Percentiles rank a stretch among this genome's conserved stretches.
phyloP scores from a whole-genome alignment of 2,329 filamentous ascomycete genomes.

The Scytalidium sp. region DNA sequence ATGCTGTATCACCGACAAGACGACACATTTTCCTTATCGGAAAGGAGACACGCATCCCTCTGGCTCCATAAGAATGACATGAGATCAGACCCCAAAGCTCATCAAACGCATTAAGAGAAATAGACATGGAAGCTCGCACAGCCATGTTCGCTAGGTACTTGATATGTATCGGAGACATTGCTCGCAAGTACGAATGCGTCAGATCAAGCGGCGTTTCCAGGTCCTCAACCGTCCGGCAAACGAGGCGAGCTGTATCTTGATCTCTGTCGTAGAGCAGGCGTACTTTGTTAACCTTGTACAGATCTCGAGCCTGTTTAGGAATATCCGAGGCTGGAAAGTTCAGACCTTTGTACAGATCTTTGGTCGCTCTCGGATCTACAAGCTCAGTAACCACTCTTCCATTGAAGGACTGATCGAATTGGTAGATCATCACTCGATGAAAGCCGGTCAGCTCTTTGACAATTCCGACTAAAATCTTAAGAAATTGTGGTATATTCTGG shows the following conservation, averaged over 20 bases:
- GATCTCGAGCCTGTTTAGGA: conserved; percentile 78
- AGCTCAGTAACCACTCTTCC: conserved; percentile 85
- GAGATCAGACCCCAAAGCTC: conserved; percentile 87
- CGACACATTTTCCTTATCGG: conserved; percentile 91
- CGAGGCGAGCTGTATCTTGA: conserved; percentile 72
- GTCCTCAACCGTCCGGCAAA: conserved; percentile 74
- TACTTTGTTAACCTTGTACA: conserved; percentile 89
- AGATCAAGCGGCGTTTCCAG: conserved; percentile 75
- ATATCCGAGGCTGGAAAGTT: conserved; percentile 89
- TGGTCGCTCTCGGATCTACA: conserved; percentile 74
- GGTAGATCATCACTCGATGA: conserved; percentile 89
- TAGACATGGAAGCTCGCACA: conserved; percentile 91
- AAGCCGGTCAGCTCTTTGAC: conserved; percentile 89
- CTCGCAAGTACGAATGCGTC: conserved; percentile 72
- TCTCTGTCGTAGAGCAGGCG: conserved; percentile 84
- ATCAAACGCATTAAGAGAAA: conserved; percentile 82
- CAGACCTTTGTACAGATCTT: conserved; percentile 81
- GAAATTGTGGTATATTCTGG: conserved; percentile 65
- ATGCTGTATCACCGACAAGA: conserved; percentile 80
- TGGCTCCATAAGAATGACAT: conserved; percentile 74
- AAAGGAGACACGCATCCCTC: conserved; percentile 87
- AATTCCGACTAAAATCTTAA: conserved; percentile 80
- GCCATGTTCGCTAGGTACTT: conserved; percentile 89
- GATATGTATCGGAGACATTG: conserved; percentile 87
- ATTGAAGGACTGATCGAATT: conserved; percentile 72